phyloP scores from a whole-genome alignment of 495 filamentous ascomycete species.

The Talaromyces adpressus region DNA sequence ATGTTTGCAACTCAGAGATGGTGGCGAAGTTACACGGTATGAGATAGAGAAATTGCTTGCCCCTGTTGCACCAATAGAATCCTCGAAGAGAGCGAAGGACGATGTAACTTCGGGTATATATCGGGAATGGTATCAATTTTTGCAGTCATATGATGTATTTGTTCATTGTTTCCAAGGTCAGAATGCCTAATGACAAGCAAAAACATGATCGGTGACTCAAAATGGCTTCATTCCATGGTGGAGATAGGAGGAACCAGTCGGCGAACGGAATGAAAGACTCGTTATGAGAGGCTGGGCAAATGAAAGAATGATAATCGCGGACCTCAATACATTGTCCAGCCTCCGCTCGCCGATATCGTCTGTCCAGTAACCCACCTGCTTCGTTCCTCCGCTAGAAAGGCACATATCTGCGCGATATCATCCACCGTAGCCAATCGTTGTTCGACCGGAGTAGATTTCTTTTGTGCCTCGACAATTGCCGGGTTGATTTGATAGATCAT shows the following conservation, averaged over 20 bases:
- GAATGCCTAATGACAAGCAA: not conserved
- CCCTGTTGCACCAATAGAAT: not conserved
- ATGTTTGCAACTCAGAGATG: not conserved
- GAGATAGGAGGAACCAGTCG: not conserved
- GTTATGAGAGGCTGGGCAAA: not conserved
- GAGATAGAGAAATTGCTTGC: not conserved
- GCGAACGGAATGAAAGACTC: not conserved
- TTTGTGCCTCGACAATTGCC: constrained; percentile 27
- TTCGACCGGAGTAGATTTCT: constrained; percentile 33
- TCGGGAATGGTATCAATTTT: not conserved
- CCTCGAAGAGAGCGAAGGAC: not conserved
- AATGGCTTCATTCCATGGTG: not conserved
- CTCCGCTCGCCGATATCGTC: constrained; percentile 50
- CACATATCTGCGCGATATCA: constrained; percentile 51
- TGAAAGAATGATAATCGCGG: not conserved
- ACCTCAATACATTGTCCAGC: constrained; percentile 16
- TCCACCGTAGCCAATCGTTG: constrained; percentile 44
- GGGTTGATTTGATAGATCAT: constrained; percentile 28
- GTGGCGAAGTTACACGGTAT: not conserved
- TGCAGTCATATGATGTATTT: not conserved
- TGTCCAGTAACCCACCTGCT: constrained; percentile 54
- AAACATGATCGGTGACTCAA: not conserved
- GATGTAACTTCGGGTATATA: not conserved
- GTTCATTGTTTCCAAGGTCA: not conserved
- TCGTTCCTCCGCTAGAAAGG: constrained; percentile 41